These are phyloP conservation scores for Dactylellina sp. DNA, from an alignment of 2,329 filamentous ascomycete genomes.

Conservation along the genomic window DNA sequence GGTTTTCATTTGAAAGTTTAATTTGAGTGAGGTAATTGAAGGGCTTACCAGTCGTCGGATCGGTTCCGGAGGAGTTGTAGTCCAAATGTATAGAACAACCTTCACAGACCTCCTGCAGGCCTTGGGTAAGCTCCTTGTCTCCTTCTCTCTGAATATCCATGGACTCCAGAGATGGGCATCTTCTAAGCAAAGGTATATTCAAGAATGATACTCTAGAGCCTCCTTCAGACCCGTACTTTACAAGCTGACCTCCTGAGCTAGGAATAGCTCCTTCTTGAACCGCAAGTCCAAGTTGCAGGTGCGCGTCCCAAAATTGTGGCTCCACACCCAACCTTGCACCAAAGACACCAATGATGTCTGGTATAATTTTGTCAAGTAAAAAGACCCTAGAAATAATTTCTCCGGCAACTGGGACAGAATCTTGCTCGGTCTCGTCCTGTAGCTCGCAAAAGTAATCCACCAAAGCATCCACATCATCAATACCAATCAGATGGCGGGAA, in stretches of 20 bases:
- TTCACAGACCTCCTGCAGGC: conserved; percentile 18
- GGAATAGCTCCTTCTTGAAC: background rate
- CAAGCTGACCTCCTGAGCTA: conserved; percentile 46
- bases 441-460: conserved; percentile 46
- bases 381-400: conserved; percentile 28
- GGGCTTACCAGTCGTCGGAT: conserved; percentile 26
- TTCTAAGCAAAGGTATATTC: conserved; percentile 46
- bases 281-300: conserved; percentile 28
- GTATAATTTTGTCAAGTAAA: conserved; percentile 35
- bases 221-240: conserved; percentile 33
- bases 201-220: conserved; percentile 48
- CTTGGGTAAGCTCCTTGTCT: background rate
- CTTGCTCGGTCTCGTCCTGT: conserved; percentile 2
- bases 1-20: no score
- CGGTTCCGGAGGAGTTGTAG: conserved; percentile 2
- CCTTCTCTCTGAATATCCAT: conserved; percentile 4
- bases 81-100: conserved; percentile 50
- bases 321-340: conserved; percentile 41
- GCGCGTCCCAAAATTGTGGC: conserved; percentile 53
- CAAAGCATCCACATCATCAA: conserved; percentile 41
- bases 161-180: conserved; percentile 28
- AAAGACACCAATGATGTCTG: conserved; percentile 42
- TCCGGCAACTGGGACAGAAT: background rate
- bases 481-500: conserved; percentile 33
- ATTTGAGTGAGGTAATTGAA: no score